Percentiles rank a stretch among this genome's conserved stretches.
phyloP scores from a whole-genome alignment of 495 filamentous ascomycete genomes.

The Podospora tetraspora region DNA sequence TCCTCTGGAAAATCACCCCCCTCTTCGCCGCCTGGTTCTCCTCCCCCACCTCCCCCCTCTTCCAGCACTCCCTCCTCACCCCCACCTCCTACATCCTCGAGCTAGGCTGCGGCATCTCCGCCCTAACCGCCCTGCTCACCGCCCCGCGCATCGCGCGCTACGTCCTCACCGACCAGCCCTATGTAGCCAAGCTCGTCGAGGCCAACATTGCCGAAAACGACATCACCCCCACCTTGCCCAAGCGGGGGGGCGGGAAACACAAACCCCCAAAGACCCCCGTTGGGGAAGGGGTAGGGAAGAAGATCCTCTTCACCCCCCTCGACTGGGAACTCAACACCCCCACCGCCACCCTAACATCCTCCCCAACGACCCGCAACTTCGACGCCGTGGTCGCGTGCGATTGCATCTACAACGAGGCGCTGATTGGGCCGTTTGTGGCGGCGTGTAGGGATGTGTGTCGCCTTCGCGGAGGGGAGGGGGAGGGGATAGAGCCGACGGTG shows the following conservation, averaged over 20 bases:
- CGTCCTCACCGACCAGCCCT: slow-evolving; percentile 82
- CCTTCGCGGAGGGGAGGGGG: slow-evolving; percentile 35
- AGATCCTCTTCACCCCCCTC: slow-evolving; percentile 46
- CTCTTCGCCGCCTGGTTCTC: slow-evolving; percentile 77
- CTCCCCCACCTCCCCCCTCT: slow-evolving; percentile 50
- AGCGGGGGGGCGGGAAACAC: background rate
- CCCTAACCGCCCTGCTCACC: slow-evolving; percentile 62
- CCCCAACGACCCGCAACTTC: slow-evolving; percentile 32
- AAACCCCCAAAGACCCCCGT: background rate
- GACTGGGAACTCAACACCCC: slow-evolving; percentile 65
- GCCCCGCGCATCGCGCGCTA: slow-evolving; percentile 58
- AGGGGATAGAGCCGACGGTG: slow-evolving; percentile 21
- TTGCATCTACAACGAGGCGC: slow-evolving; percentile 83
- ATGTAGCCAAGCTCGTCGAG: slow-evolving; percentile 67
- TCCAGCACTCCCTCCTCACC: slow-evolving; percentile 50
- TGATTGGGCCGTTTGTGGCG: slow-evolving; percentile 76
- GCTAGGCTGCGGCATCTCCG: slow-evolving; percentile 82
- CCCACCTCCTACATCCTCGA: slow-evolving; percentile 61
- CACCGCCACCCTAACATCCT: slow-evolving; percentile 34
- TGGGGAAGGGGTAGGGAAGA: background rate
- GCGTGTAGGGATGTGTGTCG: slow-evolving; percentile 76
- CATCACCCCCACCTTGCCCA: slow-evolving; percentile 4
- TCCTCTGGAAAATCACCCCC: slow-evolving; percentile 91
- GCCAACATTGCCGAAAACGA: slow-evolving; percentile 68
- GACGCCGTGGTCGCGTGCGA: slow-evolving; percentile 76